These are phyloP conservation scores for Solanum sitiens DNA, from an alignment of 257 asterid genomes.

Conservation along the genomic window DNA sequence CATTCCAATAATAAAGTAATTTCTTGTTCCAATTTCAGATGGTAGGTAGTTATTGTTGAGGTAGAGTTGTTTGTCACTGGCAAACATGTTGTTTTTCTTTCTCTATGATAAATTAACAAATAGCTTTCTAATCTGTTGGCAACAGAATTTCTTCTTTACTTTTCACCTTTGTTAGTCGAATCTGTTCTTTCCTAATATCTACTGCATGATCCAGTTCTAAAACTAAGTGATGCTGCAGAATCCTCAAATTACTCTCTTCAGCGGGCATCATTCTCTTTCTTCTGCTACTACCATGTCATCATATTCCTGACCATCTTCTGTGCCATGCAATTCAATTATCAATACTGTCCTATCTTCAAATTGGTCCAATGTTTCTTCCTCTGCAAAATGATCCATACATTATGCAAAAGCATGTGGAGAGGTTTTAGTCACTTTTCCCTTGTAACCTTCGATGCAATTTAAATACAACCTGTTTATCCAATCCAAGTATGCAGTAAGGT, in stretches of 20 bases:
- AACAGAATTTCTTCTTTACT: neutral
- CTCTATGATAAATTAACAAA: neutral
- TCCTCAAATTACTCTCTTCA: neutral
- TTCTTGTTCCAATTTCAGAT: neutral
- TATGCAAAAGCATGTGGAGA: neutral
- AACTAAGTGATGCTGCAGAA: neutral
- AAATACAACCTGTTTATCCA: neutral
- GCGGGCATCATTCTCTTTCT: neutral
- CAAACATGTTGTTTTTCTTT: neutral
- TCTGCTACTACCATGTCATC: neutral
- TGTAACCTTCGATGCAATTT: neutral
- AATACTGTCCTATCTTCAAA: neutral
- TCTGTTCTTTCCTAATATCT: neutral
- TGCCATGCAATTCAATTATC: neutral
- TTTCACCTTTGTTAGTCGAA: neutral
- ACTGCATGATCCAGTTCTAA: neutral
- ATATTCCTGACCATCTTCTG: neutral
- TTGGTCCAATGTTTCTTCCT: neutral
- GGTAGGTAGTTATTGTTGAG: neutral
- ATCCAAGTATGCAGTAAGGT: neutral
- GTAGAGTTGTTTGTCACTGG: neutral
- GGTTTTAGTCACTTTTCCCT: neutral
- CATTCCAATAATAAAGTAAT: neutral
- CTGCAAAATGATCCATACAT: neutral
- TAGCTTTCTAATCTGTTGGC: neutral